These are phyloP conservation scores for Vanrija sp. DNA, from an alignment of 1,284 basidiomycete species.

Conservation along the genomic window DNA sequence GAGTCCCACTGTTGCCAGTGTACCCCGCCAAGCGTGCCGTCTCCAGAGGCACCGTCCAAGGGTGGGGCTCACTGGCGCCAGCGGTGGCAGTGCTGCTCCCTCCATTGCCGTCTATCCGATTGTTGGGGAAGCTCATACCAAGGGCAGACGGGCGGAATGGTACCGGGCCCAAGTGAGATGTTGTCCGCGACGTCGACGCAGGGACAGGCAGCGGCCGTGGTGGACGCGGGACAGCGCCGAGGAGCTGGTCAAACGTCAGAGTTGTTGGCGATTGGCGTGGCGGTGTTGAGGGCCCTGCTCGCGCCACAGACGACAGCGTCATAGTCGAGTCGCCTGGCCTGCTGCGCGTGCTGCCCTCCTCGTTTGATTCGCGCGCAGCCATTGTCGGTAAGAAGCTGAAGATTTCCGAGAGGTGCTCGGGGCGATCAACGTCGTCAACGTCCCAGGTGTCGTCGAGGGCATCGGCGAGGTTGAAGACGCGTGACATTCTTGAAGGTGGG, in stretches of 20 bases:
- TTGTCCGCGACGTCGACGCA: not conserved
- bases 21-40: too few species aligned
- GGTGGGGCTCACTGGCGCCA: too few species aligned
- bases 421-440: not conserved
- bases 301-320: too few species aligned
- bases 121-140: slow-evolving; percentile 5
- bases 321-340: too few species aligned
- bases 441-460: not conserved
- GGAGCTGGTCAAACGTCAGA: not conserved
- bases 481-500: too few species aligned
- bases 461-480: not conserved
- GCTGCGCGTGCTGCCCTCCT: too few species aligned
- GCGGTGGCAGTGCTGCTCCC: too few species aligned
- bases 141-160: not conserved
- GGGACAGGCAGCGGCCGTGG: not conserved
- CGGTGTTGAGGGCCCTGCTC: not conserved
- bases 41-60: too few species aligned
- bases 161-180: not conserved
- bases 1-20: too few species aligned
- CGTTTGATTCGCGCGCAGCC: not conserved
- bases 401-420: not conserved
- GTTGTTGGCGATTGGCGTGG: not conserved
- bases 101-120: not conserved
- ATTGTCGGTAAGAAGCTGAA: not conserved
- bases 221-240: not conserved